Evolutionary conservation across 164 flowering plant species (phyloP), one percentile per base, ranked within the genome.

Genomic region (Platanus orientalis): DNA sequence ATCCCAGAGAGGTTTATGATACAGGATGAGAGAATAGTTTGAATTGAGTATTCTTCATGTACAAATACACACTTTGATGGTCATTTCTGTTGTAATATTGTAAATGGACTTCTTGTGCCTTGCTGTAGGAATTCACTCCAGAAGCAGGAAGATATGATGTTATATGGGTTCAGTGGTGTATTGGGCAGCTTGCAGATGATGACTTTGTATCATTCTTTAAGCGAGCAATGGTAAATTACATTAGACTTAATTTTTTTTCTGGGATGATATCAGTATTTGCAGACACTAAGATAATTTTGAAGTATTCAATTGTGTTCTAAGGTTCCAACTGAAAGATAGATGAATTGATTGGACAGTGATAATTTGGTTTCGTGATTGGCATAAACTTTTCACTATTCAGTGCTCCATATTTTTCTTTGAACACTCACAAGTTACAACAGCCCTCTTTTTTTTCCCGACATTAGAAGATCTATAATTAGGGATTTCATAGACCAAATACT

Each of bases 111-210:
- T 51, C 44, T 3, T 36, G n/a, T 36, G 42, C 12, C 42, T 36
- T 36, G 13, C 12, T 36, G 42, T 72, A 94, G 98, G 99, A 94
- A 56, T 94, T 94, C 68, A 82, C 89, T 48, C 99, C 99, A 59
- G 89, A 83, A 48, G 62, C 77, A 29, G 83, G 84, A 78, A 83
- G 96, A 75, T 94, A 94, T 61, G 96, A 94, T 85, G 86, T 91
- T 29, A 91, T 94, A 76, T 94, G 99, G 99, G 69, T 94, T 32
- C 99, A 94, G 56, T 94, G 99, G 99, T 94, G 99, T 66, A 94
- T 91, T 76, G 99, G 99, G 16, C 99, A 94, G 67, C 95, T 94
- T 66, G 76, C 90, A 42, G 99, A 94, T 76, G 96, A 94, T 70
- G 99, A 94, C 69, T 88, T 94, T 48, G 70, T 94, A 29, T 80